Conservation (phyloP, 192 early-diverging fungal genomes). For the Coemansia sp. region DNA sequence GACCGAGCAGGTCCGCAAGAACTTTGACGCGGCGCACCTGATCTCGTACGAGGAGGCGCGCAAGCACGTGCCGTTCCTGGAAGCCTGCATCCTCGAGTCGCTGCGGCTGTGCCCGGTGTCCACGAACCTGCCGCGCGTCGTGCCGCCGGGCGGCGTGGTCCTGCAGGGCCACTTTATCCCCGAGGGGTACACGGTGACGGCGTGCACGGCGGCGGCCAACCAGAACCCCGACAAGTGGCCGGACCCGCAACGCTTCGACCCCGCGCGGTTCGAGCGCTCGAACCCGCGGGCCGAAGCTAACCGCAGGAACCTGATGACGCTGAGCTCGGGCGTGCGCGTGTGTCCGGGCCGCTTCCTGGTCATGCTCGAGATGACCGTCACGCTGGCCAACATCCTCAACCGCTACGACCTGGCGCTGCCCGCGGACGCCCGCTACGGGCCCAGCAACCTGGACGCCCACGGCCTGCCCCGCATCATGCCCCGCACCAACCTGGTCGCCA, state of each 20-base stretch:
- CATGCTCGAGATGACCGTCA: conserved; percentile 35
- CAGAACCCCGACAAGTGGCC: conserved; percentile 27
- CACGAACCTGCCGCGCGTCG: conserved; percentile 29
- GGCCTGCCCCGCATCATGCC: conserved; percentile 36
- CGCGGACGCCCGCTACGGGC: conserved; percentile 18
- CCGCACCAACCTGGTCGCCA: conserved; percentile 30
- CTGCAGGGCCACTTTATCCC: conserved; percentile 31
- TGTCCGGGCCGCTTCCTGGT: conserved; percentile 43
- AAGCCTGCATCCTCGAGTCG: conserved; percentile 43
- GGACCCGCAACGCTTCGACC: conserved; percentile 9
- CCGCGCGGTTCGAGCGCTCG: conserved; percentile 18
- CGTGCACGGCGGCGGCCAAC: conserved; percentile 28
- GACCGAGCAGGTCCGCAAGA: conserved; percentile 16
- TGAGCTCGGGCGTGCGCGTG: conserved; percentile 36
- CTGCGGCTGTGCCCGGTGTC: conserved; percentile 40
- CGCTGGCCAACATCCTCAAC: conserved; percentile 46
- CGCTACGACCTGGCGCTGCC: conserved; percentile 33
- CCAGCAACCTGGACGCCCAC: conserved; percentile 10
- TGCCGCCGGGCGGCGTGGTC: conserved; percentile 33
- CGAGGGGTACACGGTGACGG: conserved; percentile 21
- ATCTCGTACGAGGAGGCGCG: conserved; percentile 31
- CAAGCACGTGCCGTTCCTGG: conserved; percentile 23
- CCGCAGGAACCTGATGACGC: conserved; percentile 30
- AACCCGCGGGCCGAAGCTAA: conserved; percentile 14
- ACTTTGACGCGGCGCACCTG: conserved; percentile 12